Percentiles rank a stretch among this genome's conserved stretches.
These are phyloP conservation scores for Alternaria sp. DNA, from an alignment of 2,329 filamentous ascomycete species.

Conservation along the genomic window DNA sequence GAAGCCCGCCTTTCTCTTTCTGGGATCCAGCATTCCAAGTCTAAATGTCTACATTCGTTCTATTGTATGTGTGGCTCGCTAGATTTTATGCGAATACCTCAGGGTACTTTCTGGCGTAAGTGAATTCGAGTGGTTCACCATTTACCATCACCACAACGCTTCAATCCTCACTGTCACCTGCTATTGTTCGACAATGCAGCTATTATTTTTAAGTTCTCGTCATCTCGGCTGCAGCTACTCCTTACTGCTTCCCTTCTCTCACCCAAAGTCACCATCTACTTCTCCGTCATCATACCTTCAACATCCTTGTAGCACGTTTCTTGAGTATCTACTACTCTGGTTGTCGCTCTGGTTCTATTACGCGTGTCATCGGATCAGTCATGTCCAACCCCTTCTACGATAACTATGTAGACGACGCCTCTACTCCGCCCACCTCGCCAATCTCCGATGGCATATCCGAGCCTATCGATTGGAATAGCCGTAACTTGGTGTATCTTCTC, in stretches of 20 bases:
- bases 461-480: constrained; percentile 26
- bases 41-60: neutral
- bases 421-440: constrained; percentile 8
- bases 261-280: neutral
- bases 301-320: neutral
- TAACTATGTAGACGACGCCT: constrained; percentile 1
- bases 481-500: constrained; percentile 31
- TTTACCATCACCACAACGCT: constrained; percentile 11
- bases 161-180: constrained; percentile 11
- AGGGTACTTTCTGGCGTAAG: neutral
- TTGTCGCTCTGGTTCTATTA: neutral
- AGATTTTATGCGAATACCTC: neutral
- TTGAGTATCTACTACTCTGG: neutral
- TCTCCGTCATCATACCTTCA: neutral
- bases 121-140: constrained; percentile 1
- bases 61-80: neutral
- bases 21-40: neutral
- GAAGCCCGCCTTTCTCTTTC: neutral
- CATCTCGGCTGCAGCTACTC: neutral
- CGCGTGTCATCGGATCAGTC: neutral
- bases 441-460: neutral
- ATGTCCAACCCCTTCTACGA: constrained; percentile 22
- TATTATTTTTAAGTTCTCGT: neutral
- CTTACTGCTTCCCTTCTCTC: neutral
- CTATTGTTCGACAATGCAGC: neutral